Conservation (phyloP, 768 basidiomycete species). For the Psilocybe tampanensis region DNA sequence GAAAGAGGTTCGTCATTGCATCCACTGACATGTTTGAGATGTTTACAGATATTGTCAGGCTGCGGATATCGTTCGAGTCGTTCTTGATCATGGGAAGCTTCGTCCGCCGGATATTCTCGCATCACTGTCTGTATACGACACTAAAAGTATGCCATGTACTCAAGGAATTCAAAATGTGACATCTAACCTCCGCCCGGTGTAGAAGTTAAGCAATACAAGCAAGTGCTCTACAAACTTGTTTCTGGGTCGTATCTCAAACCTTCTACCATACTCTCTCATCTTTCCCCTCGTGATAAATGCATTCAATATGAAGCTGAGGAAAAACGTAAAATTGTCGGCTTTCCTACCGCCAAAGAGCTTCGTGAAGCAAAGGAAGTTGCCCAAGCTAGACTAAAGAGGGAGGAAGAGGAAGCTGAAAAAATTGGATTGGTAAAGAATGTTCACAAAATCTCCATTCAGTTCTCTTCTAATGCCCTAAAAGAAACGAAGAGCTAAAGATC, state of each 20-base stretch:
- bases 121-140: slow-evolving; percentile 50
- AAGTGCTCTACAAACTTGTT: slow-evolving; percentile 73
- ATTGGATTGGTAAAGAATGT: slow-evolving; percentile 64
- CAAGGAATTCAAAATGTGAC: not conserved
- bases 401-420: slow-evolving; percentile 75
- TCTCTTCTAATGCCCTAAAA: slow-evolving; percentile 25
- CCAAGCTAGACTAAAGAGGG: slow-evolving; percentile 59
- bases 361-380: slow-evolving; percentile 72
- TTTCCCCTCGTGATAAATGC: slow-evolving; percentile 78
- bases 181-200: not conserved
- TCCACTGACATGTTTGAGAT: not conserved
- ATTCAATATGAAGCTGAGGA: slow-evolving; percentile 84
- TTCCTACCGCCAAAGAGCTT: slow-evolving; percentile 81
- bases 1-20: slow-evolving; percentile 52
- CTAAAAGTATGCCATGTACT: slow-evolving; percentile 50
- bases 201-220: slow-evolving; percentile 48
- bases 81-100: slow-evolving; percentile 88
- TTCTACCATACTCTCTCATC: slow-evolving; percentile 74
- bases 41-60: slow-evolving; percentile 47
- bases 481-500: slow-evolving; percentile 67
- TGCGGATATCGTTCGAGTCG: slow-evolving; percentile 70
- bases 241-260: slow-evolving; percentile 75
- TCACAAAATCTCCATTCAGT: not conserved
- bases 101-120: slow-evolving; percentile 70
- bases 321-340: slow-evolving; percentile 69